Base-by-base conservation (phyloP, 371 early-diverging fungal species). In the Mucor saturninus region DNA sequence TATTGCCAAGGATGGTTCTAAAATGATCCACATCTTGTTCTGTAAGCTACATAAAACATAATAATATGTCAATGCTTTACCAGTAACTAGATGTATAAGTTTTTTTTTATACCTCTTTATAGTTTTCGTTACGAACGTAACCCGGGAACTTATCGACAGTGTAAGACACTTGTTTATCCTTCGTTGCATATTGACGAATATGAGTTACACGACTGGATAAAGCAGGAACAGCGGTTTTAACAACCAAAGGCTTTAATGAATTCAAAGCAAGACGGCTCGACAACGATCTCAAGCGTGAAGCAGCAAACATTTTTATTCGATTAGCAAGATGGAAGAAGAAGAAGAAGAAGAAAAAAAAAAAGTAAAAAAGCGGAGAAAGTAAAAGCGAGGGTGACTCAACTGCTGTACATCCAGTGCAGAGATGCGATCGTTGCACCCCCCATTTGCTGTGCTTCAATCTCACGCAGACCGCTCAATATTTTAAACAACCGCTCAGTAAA, bases 21-120 rank as follows among this genome's bases (percentile, higher is more conserved):
- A 93, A 90, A 67, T 79, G 77, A 1, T 71, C 72, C 9, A 93
- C 76, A 54, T 93, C 91, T 15, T 79, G 75, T 37, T 74, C 71
- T 26, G 81, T 74, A 6, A 91, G 65, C 78, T 80, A 51, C 28
- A 21, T 35, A 35, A 8, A 6, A 35, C 35, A 35, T 35, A 35
- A 6, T 8, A 0, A 35, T 35, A 35, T 35, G 21, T 21, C 21
- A 21, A 21, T 21, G 21, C 21, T 21, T 21, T 21, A 21, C 21
- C 21, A 21, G 21, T 21, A 21, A 21, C 21, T 21, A 21, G 21
- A 21, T 21, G 21, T 21, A 21, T 21, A 21, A 21, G 0, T 21
- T 21, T 21, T 21, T 21, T 21, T 21, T 21, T 21, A 21, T 66
- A 81, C 86, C 81, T 86, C 68, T 58, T 86, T 87, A 66, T 81